phyloP scores from a whole-genome alignment of 23 red algal genomes.

The Chondrus crispus region DNA sequence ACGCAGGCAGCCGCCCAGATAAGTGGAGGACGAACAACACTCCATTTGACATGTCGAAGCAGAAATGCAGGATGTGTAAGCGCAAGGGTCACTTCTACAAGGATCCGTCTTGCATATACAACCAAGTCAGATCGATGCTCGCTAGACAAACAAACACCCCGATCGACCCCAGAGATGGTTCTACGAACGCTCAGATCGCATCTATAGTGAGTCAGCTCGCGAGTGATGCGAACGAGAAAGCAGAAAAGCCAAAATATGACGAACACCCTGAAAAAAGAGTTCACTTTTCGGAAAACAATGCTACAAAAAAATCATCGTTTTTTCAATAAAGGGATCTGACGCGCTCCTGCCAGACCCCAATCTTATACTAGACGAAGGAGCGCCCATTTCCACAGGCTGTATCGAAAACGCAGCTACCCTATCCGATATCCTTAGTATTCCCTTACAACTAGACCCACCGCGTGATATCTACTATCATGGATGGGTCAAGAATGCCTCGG shows the following conservation, averaged over 20 bases:
- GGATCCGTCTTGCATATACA: background rate
- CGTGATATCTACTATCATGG: background rate
- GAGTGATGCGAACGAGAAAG: background rate
- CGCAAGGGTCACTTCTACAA: background rate
- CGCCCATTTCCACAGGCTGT: background rate
- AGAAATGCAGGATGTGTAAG: background rate
- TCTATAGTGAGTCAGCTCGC: background rate
- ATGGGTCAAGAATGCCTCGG: background rate
- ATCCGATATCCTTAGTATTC: slow-evolving; percentile 1
- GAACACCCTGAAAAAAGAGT: background rate
- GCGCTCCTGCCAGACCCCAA: background rate
- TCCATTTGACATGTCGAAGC: background rate
- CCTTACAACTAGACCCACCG: background rate
- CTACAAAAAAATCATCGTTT: background rate
- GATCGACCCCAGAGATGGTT: background rate
- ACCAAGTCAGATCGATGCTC: background rate
- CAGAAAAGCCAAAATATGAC: background rate
- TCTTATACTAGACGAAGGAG: slow-evolving; percentile 25
- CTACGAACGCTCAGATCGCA: background rate
- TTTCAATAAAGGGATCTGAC: slow-evolving; percentile 4
- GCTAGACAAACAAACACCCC: background rate
- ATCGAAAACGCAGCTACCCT: slow-evolving; percentile 14
- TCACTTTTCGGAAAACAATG: background rate
- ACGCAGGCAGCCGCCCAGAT: background rate
- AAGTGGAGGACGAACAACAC: background rate